phyloP scores from a whole-genome alignment of 192 early-diverging fungal genomes.

The Dimargaris verticillata region DNA sequence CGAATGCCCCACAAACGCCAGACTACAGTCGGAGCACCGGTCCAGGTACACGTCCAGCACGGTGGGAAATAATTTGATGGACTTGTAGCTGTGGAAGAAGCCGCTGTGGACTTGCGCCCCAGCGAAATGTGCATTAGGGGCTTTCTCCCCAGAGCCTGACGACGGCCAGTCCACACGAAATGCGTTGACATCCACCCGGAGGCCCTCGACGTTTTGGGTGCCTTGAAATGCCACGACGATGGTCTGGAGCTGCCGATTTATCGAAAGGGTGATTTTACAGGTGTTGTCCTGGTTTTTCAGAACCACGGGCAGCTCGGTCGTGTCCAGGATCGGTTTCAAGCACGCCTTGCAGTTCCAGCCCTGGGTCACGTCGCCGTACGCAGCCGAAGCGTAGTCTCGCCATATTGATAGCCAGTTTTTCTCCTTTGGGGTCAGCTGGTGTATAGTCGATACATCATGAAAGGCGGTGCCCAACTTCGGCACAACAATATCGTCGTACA shows the following conservation, averaged over 20 bases:
- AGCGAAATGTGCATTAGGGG: not conserved
- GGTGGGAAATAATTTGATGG: not conserved
- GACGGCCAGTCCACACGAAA: not conserved
- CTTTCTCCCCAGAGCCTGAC: not conserved
- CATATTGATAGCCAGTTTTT: too few species aligned
- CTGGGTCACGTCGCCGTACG: not conserved
- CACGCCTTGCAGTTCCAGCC: not conserved
- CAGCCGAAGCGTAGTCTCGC: too few species aligned
- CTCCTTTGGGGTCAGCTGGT: too few species aligned
- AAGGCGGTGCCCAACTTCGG: too few species aligned
- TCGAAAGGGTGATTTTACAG: not conserved
- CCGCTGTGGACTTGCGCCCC: too few species aligned
- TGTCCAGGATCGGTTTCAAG: not conserved
- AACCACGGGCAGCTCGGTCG: not conserved
- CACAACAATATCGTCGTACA: too few species aligned
- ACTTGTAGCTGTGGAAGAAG: not conserved
- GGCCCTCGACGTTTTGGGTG: not conserved
- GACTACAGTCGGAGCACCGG: not conserved
- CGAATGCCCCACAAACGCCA: not conserved
- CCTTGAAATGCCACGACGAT: conserved; percentile 2
- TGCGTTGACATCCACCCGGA: not conserved
- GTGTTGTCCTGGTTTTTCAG: not conserved
- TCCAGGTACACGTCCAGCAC: not conserved
- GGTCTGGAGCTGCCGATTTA: not conserved
- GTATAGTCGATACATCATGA: too few species aligned